phyloP scores from a whole-genome alignment of 1,284 basidiomycete species.

The Moniliophthora roreri region DNA sequence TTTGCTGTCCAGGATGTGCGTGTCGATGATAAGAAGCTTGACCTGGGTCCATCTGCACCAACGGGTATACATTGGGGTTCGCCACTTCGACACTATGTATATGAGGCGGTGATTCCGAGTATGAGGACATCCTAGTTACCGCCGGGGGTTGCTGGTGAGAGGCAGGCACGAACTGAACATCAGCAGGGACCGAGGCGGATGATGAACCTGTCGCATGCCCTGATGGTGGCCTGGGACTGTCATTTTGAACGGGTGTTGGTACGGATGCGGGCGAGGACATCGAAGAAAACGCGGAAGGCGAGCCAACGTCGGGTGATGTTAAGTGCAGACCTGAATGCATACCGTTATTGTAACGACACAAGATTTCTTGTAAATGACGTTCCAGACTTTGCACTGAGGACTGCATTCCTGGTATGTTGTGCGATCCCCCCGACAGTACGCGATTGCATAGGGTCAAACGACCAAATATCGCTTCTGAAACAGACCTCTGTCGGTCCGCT shows the following conservation, averaged over 20 bases:
- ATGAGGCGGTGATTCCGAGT: no score
- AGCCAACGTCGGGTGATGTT: background rate
- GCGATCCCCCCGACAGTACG: slow-evolving; percentile 10
- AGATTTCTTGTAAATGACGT: slow-evolving; percentile 10
- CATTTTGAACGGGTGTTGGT: background rate
- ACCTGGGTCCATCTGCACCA: no score
- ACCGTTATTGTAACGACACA: slow-evolving; percentile 4
- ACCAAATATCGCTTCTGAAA: slow-evolving; percentile 5
- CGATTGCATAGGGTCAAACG: slow-evolving; percentile 13
- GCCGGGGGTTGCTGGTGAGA: no score
- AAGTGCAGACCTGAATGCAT: background rate
- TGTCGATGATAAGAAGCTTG: no score
- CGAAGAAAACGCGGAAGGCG: background rate
- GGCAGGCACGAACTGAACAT: background rate
- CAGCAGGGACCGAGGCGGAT: background rate
- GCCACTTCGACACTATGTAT: no score
- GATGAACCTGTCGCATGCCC: background rate
- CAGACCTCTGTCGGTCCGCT: slow-evolving; percentile 8
- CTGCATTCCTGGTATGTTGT: slow-evolving; percentile 16
- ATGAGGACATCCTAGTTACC: no score
- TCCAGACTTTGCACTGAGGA: slow-evolving; percentile 10
- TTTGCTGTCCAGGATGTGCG: background rate
- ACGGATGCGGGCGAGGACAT: background rate
- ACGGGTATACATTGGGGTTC: no score
- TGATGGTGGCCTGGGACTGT: background rate